These are phyloP conservation scores for Cylindrotheca fusiformis DNA, from an alignment of 108 stramenopile genomes.

Conservation along the genomic window DNA sequence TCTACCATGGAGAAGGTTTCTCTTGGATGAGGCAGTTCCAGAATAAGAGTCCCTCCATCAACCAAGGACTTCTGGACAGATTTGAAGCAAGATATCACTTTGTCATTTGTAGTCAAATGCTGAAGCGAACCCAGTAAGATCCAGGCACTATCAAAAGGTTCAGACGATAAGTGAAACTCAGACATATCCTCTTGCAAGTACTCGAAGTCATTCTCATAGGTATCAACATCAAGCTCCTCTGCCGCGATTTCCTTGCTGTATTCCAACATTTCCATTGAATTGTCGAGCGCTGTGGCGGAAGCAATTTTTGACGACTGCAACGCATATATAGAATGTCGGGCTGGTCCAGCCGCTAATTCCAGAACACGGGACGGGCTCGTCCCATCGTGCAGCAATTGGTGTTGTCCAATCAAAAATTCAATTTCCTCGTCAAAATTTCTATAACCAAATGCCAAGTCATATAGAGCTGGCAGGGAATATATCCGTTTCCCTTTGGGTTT, in stretches of 20 bases:
- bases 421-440: constrained; percentile 79
- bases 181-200: constrained; percentile 72
- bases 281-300: constrained; percentile 60
- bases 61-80: constrained; percentile 35
- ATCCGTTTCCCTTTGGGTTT: constrained; percentile 22
- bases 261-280: constrained; percentile 63
- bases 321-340: constrained; percentile 71
- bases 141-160: constrained; percentile 71
- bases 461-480: constrained; percentile 74
- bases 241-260: constrained; percentile 57
- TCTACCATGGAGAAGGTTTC: constrained; percentile 81
- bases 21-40: constrained; percentile 83
- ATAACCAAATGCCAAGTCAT: constrained; percentile 85
- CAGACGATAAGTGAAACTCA: constrained; percentile 22
- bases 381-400: constrained; percentile 28
- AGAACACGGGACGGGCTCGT: constrained; percentile 36
- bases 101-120: constrained; percentile 74
- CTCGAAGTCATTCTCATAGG: constrained; percentile 20
- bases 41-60: constrained; percentile 56
- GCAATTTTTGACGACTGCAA: constrained; percentile 27
- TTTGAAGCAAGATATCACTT: constrained; percentile 63
- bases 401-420: constrained; percentile 60
- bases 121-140: constrained; percentile 74
- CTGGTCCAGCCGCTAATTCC: constrained; percentile 83
- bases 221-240: constrained; percentile 37